phyloP scores from a whole-genome alignment of 345 rosid genomes.

The Eucalyptus marginata region DNA sequence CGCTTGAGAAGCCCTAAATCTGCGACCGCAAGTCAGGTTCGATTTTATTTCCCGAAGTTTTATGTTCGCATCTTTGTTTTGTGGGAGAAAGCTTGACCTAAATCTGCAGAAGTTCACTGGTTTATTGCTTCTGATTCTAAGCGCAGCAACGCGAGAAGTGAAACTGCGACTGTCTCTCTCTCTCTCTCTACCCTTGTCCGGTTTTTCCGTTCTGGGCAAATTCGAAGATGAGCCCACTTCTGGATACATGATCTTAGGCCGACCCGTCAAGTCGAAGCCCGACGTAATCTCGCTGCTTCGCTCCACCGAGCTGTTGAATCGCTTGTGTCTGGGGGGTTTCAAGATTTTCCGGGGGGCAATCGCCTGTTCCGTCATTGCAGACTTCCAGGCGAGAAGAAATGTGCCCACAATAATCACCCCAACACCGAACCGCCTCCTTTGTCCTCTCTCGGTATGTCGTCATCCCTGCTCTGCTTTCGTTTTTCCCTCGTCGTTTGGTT shows the following conservation, averaged over 20 bases:
- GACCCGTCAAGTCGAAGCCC: background rate
- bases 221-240: background rate
- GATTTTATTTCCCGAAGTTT: no score
- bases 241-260: background rate
- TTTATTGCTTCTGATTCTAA: no score
- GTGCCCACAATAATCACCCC: background rate
- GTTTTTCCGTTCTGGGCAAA: background rate
- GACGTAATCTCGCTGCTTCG: background rate
- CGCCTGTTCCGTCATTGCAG: background rate
- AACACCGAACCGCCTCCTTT: background rate
- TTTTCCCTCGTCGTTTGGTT: background rate
- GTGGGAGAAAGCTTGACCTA: no score
- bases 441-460: background rate
- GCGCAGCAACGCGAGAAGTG: no score
- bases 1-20: no score
- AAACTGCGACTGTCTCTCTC: background rate
- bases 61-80: no score
- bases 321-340: background rate
- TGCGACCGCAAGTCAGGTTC: no score
- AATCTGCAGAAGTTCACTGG: no score
- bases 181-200: background rate
- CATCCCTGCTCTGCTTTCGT: background rate
- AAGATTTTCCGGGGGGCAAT: background rate
- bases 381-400: background rate
- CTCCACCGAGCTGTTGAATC: background rate